Evolutionary conservation across 305 asterid species (phyloP), one percentile per base, ranked within the genome.

Genomic region (Fraxinus sp.): DNA sequence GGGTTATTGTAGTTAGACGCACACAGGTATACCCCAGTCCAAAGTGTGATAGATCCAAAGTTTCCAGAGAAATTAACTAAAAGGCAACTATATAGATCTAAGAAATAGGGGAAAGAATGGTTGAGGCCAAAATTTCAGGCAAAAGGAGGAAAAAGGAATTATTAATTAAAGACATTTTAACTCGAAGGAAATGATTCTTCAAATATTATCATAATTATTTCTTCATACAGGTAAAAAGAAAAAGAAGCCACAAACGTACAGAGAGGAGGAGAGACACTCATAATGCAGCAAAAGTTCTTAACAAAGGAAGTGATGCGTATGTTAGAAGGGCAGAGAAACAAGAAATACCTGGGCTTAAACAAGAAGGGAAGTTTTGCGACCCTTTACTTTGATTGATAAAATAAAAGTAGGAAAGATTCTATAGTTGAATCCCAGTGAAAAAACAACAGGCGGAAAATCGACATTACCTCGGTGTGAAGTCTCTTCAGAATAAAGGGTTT

Each of bases 401-500:
- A 68, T 66, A 37, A 81, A 28, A 20, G 72, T 80, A 68, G 74
- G 59, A 77, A 18, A 66, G 37, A 26, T 26, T 26, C 18, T 24
- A 24, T 24, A 59, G 16, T 20, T 52, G 83, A 78, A 59, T 77
- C 76, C 36, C 66, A 22, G 49, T 74, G 13, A 70, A 80, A 79
- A 36, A 81, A 78, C 80, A 37, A 72, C 49, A 57, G n/a, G 59
- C 49, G 62, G 81, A 76, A 78, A 24, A 81, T 52, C 6, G 39
- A 30, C 59, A 57, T 78, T 92, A 96, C 99, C 99, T 96, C 97
- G 8, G 92, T 83, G 66, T 96, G 94, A 79, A 90, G 95, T 87
- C 86, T 92, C 90, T 88, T 94, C 85, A 96, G 87, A 87, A 96
- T 93, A 83, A 94, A 96, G 85, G 99, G 98, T 86, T 96, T 96